Conservation (phyloP, 2,329 filamentous ascomycete species). For the Trichophaea hybrida region DNA sequence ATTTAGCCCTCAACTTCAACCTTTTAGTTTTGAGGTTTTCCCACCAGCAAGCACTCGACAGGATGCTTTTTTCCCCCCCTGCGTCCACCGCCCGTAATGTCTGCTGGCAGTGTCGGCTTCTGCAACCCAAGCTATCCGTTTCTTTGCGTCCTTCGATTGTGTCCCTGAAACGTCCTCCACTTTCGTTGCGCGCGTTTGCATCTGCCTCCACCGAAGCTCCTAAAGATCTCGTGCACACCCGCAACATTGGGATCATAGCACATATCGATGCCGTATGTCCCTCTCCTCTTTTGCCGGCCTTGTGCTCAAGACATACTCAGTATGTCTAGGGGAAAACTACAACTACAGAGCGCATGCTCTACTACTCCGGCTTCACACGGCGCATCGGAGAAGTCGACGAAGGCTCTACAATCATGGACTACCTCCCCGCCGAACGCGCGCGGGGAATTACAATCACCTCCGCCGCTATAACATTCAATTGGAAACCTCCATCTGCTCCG, state of each 20-base stretch:
- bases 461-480: conserved; percentile 85
- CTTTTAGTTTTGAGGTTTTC: not conserved
- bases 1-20: not conserved
- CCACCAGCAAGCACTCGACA: not conserved
- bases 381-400: conserved; percentile 87
- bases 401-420: conserved; percentile 93
- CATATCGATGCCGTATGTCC: conserved; percentile 73
- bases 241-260: conserved; percentile 96
- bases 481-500: conserved; percentile 48
- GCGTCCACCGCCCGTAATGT: not conserved
- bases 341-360: conserved; percentile 97
- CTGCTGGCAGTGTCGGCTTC: conserved; percentile 1
- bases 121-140: not conserved
- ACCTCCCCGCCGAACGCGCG: conserved; percentile 79
- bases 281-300: not conserved
- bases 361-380: conserved; percentile 79
- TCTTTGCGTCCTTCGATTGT: not conserved
- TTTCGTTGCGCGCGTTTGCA: not conserved
- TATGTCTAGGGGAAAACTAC: conserved; percentile 68
- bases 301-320: not conserved
- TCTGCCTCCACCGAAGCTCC: not conserved
- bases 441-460: conserved; percentile 96
- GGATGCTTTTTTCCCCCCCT: not conserved
- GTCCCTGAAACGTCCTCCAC: not conserved
- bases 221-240: conserved; percentile 36